Evolutionary conservation across 2,329 filamentous ascomycete species (phyloP), one percentile per base, ranked within the genome.

Genomic region (Cladophialophora yegresii): DNA sequence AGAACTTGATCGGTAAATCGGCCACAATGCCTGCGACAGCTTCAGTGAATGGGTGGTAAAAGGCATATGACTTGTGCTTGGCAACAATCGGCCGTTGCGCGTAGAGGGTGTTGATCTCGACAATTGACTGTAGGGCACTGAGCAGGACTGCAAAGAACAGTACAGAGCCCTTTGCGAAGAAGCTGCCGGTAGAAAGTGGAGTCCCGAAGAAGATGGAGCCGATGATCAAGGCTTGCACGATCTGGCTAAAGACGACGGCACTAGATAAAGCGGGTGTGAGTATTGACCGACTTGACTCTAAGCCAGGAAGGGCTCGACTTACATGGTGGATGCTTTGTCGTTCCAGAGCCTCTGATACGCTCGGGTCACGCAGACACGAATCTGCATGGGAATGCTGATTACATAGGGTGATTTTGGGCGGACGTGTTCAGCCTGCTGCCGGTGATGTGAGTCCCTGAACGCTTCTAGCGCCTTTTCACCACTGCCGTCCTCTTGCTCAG

Each of bases 201-300:
- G 86, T 84, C 58, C 86, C 80, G 74, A 89, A 90, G 75, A 90
- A 90, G 2, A 90, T 78, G 0, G 86, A 89, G 4, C 87, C 88
- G 1, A 82, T 79, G 62, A 90, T 84, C 5, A 90, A 74, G 0
- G 87, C 86, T 69, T 88, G 85, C 0, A 80, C 71, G 2, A 79
- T 74, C 70, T 89, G 85, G 71, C 87, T 88, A 76, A 89, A 86
- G 66, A 87, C 68, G 54, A 89, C 84, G 0, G 85, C 66, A n/a
- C 64, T 66, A 49, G 7, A 61, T 13, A 47, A 22, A 51, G 54
- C 47, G 63, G 40, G 54, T 43, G 40, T 22, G 32, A 12, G 23
- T 26, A 36, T 7, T 32, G 9, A 6, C 16, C 20, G 20, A 7
- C 12, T 13, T 49, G 40, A 84, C 0, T 53, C 77, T 50, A 36